These are phyloP conservation scores for Solanum megistacrolobum DNA, from an alignment of 257 asterid species.

Conservation along the genomic window DNA sequence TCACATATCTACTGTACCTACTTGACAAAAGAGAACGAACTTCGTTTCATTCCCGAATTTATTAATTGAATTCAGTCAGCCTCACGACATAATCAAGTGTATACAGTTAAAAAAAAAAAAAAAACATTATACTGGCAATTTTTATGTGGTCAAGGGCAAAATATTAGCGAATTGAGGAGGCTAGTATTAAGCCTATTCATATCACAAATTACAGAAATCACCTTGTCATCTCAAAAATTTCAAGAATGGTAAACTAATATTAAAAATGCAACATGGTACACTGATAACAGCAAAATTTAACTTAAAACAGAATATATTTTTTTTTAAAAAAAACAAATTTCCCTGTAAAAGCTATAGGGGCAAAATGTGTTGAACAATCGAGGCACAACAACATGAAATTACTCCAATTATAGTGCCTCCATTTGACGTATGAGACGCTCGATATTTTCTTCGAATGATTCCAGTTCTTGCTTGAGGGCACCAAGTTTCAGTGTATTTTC, in stretches of 20 bases:
- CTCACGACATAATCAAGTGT: too few species aligned
- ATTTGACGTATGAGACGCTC: conserved; percentile 44
- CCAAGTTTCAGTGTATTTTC: conserved; percentile 44
- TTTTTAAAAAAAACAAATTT: neutral
- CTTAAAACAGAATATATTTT: neutral
- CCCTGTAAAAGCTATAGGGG: neutral
- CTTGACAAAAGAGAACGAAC: too few species aligned
- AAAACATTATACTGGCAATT: neutral
- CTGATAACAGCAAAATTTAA: neutral
- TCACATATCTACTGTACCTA: too few species aligned
- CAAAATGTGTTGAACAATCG: neutral
- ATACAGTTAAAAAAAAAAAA: too few species aligned
- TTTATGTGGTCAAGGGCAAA: neutral
- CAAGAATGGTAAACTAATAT: neutral
- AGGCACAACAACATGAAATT: neutral
- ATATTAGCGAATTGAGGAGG: neutral
- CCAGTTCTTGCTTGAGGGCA: conserved; percentile 38
- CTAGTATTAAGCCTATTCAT: neutral
- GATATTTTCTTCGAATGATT: conserved; percentile 46
- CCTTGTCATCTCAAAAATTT: neutral
- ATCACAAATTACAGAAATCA: neutral
- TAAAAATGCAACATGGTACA: neutral
- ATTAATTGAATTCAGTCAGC: too few species aligned
- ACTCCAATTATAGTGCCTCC: conserved; percentile 1
- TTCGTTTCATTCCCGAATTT: too few species aligned